phyloP scores from a whole-genome alignment of 2,329 filamentous ascomycete genomes.

The Colletotrichum sp. region DNA sequence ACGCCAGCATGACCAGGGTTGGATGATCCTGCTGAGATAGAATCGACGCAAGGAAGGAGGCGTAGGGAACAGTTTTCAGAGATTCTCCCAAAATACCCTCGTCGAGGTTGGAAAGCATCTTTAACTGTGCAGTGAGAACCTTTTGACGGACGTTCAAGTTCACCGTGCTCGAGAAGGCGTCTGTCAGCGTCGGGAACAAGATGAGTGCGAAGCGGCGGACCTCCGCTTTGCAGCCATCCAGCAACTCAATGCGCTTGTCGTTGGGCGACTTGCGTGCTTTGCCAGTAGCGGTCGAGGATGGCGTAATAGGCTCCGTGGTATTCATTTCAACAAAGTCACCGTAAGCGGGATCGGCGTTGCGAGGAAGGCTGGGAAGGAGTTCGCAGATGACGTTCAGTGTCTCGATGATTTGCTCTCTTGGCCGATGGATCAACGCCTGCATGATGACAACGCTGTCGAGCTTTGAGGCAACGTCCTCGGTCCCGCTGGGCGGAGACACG shows the following conservation, averaged over 20 bases:
- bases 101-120: slow-evolving; percentile 97
- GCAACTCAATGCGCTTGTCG: slow-evolving; percentile 80
- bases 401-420: slow-evolving; percentile 94
- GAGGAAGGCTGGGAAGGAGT: slow-evolving; percentile 78
- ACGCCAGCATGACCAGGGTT: slow-evolving; percentile 81
- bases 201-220: slow-evolving; percentile 93
- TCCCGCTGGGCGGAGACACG: slow-evolving; percentile 85
- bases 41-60: slow-evolving; percentile 94
- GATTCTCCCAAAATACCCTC: slow-evolving; percentile 84
- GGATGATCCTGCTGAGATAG: slow-evolving; percentile 94
- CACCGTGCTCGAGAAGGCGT: slow-evolving; percentile 97
- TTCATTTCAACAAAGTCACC: slow-evolving; percentile 51
- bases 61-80: slow-evolving; percentile 87
- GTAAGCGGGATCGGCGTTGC: slow-evolving; percentile 47
- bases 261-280: slow-evolving; percentile 63
- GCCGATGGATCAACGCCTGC: slow-evolving; percentile 96
- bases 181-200: slow-evolving; percentile 90
- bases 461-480: slow-evolving; percentile 79
- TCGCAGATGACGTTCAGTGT: slow-evolving; percentile 98
- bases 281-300: slow-evolving; percentile 44
- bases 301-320: slow-evolving; percentile 43
- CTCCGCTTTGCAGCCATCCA: slow-evolving; percentile 84
- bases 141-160: slow-evolving; percentile 95
- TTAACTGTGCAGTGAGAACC: slow-evolving; percentile 92
- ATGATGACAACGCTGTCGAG: slow-evolving; percentile 97